Evolutionary conservation across 2,329 filamentous ascomycete species (phyloP).

Genomic region (Fusarium nanum): DNA sequence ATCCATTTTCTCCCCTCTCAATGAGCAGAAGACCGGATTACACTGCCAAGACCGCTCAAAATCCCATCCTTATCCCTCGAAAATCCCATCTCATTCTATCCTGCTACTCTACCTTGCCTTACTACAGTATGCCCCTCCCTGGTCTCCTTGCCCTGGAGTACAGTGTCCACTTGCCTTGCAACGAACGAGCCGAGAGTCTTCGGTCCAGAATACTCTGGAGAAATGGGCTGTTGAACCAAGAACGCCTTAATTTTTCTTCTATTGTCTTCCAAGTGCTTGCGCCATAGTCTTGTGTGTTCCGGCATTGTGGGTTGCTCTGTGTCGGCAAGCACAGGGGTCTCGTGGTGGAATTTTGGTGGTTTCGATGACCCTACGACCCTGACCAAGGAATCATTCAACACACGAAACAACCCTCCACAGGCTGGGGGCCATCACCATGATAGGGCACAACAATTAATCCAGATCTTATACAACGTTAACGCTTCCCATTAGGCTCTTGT

Average conservation of each 20-base stretch:
- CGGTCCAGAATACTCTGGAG: neutral
- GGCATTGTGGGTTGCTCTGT: neutral
- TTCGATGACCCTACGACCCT: conserved; percentile 27
- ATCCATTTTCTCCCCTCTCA: conserved; percentile 17
- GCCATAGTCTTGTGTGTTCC: neutral
- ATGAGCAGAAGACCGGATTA: conserved; percentile 16
- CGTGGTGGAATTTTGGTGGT: conserved; percentile 18
- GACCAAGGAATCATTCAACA: conserved; percentile 12
- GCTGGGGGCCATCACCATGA: neutral
- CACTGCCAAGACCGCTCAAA: conserved; percentile 21
- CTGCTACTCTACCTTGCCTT: neutral
- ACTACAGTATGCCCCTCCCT: conserved; percentile 4
- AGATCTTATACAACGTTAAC: neutral
- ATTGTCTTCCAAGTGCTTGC: neutral
- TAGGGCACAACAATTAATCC: neutral
- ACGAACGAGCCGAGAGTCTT: neutral
- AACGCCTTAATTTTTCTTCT: neutral
- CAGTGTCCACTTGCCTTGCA: conserved; percentile 11
- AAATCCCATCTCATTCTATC: conserved; percentile 21
- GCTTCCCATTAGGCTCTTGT: neutral
- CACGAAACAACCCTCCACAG: conserved; percentile 18
- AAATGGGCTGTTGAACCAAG: neutral
- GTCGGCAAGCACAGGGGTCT: conserved; percentile 14
- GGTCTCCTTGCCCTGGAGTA: conserved; percentile 1
- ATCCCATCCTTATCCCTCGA: conserved; percentile 32